A percentile compares a stretch with the other conserved stretches of the same genome.
Conservation (phyloP, 768 basidiomycete species). For the Tulasnella sp. region DNA sequence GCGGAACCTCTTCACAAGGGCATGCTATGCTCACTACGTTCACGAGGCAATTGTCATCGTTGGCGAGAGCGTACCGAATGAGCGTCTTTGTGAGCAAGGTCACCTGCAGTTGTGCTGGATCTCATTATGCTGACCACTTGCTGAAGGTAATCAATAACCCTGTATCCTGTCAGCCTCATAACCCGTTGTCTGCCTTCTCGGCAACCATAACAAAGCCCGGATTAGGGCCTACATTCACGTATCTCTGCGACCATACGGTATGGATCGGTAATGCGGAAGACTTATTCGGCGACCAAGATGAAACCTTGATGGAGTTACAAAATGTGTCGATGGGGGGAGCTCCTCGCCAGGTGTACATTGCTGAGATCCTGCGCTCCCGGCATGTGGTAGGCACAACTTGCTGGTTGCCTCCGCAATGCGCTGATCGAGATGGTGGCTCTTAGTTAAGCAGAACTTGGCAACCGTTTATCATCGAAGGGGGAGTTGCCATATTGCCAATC, state of each 20-base stretch:
- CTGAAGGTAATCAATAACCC: constrained; percentile 8
- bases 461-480: constrained; percentile 2
- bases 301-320: neutral
- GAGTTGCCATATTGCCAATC: neutral
- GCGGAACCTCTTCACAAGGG: constrained; percentile 5
- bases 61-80: neutral
- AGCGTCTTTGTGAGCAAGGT: constrained; percentile 6
- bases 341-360: neutral
- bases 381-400: neutral
- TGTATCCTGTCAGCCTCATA: constrained; percentile 5
- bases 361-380: constrained; percentile 11
- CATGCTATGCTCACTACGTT: constrained; percentile 14
- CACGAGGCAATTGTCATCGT: constrained; percentile 6
- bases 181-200: constrained; percentile 8
- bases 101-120: neutral
- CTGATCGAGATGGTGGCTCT: neutral
- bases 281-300: constrained; percentile 9
- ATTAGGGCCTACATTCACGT: constrained; percentile 14
- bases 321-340: neutral
- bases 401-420: neutral
- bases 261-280: constrained; percentile 2
- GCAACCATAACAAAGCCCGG: constrained; percentile 12
- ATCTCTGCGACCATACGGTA: constrained; percentile 10
- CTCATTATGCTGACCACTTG: neutral
- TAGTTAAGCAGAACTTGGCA: constrained; percentile 10